Conservation (phyloP, 2,329 filamentous ascomycete genomes). For the Paradendryphiella salina region DNA sequence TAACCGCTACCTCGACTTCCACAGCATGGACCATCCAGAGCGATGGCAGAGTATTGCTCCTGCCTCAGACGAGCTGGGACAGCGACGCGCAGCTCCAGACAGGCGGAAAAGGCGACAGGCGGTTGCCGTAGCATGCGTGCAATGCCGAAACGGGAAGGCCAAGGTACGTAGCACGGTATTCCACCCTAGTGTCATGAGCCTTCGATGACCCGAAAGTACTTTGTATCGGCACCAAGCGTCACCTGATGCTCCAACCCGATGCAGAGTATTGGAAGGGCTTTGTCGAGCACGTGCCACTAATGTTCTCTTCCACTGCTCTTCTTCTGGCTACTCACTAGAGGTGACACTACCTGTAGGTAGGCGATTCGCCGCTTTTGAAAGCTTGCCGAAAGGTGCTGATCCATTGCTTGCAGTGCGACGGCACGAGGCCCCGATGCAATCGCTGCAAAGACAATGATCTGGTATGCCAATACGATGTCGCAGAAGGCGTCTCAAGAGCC, state of each 20-base stretch:
- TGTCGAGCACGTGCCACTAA: not conserved
- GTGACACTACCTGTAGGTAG: constrained; percentile 14
- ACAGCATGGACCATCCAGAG: constrained; percentile 26
- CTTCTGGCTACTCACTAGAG: constrained; percentile 11
- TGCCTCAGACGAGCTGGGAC: constrained; percentile 27
- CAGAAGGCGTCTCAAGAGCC: constrained; percentile 30
- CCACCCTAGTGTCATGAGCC: constrained; percentile 1
- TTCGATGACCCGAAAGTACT: not conserved
- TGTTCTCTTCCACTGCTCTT: constrained; percentile 5
- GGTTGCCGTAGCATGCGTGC: constrained; percentile 30
- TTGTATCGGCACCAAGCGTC: not conserved
- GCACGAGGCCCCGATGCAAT: constrained; percentile 25
- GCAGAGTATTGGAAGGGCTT: not conserved
- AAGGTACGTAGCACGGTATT: constrained; percentile 24
- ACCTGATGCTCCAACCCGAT: not conserved
- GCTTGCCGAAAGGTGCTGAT: not conserved
- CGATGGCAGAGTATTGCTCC: constrained; percentile 33
- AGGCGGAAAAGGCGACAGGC: constrained; percentile 25
- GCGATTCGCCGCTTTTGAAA: not conserved
- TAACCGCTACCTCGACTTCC: not conserved
- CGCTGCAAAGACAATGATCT: constrained; percentile 26
- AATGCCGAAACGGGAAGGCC: constrained; percentile 30
- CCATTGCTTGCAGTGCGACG: constrained; percentile 26
- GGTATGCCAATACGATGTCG: constrained; percentile 30
- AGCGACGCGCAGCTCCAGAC: constrained; percentile 24